These are phyloP conservation scores for Rheum nobile DNA, from an alignment of 148 eudicot genomes.

Conservation along the genomic window DNA sequence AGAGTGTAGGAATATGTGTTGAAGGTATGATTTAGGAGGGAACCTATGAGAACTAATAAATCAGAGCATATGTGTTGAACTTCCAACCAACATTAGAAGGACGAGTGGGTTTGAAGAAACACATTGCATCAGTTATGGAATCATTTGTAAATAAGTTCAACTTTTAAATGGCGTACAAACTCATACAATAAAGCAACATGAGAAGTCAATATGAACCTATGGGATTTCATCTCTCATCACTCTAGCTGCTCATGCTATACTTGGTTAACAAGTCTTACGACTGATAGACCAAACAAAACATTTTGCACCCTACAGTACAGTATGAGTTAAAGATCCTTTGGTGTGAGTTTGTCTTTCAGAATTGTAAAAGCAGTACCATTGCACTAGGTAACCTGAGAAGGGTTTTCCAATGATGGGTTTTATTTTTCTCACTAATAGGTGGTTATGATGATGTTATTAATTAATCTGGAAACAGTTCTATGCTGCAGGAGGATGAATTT, in stretches of 20 bases:
- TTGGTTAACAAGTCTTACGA: not conserved
- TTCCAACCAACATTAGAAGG: not conserved
- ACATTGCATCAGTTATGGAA: not conserved
- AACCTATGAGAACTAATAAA: not conserved
- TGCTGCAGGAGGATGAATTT: conserved; percentile 79
- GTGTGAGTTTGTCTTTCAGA: not conserved
- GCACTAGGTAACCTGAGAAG: not conserved
- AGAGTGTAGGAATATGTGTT: not conserved
- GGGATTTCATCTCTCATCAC: not conserved
- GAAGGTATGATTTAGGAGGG: not conserved
- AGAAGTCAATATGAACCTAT: not conserved
- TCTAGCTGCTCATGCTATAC: not conserved
- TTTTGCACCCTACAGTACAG: not conserved
- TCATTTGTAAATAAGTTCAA: no score
- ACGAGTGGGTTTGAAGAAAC: not conserved
- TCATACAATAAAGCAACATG: not conserved
- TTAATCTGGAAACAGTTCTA: conserved; percentile 49
- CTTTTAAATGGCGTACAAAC: not conserved
- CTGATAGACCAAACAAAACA: not conserved
- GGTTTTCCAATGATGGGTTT: not conserved
- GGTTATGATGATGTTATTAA: conserved; percentile 15
- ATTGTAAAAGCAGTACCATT: not conserved
- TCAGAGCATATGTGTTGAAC: not conserved
- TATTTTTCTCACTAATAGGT: not conserved
- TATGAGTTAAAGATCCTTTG: not conserved